Evolutionary conservation across 495 filamentous ascomycete genomes (phyloP).

Genomic region (Penicillium subrubescens): DNA sequence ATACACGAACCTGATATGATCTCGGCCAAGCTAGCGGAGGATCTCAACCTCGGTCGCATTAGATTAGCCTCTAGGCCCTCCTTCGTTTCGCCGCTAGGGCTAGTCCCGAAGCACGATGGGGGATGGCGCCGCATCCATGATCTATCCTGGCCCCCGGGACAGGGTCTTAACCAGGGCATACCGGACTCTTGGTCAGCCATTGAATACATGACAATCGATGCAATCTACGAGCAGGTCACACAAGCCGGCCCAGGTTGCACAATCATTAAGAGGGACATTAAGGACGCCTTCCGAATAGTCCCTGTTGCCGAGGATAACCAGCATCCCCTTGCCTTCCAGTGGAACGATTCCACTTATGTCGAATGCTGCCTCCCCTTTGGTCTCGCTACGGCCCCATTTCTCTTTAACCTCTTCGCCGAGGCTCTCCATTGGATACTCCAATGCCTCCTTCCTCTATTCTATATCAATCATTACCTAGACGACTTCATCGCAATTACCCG

Average conservation of each 20-base stretch:
- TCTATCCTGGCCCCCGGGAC: background rate
- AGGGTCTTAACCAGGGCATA: background rate
- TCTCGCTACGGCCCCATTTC: conserved; percentile 3
- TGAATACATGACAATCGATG: background rate
- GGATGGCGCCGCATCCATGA: background rate
- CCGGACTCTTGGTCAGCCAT: background rate
- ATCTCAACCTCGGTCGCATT: background rate
- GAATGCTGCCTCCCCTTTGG: conserved; percentile 8
- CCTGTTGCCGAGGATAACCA: background rate
- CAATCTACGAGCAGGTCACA: background rate
- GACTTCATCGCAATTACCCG: background rate
- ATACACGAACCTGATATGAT: background rate
- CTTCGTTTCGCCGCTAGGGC: background rate
- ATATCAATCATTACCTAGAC: conserved; percentile 5
- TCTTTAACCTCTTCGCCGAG: conserved; percentile 10
- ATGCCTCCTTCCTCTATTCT: background rate
- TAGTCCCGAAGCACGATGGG: background rate
- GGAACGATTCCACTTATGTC: conserved; percentile 4
- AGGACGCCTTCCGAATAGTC: conserved; percentile 1
- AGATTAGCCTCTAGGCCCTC: background rate
- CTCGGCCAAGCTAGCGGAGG: background rate
- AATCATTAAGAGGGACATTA: background rate
- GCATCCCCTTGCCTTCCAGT: conserved; percentile 2
- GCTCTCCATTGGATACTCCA: conserved; percentile 3
- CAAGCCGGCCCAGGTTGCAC: background rate